Conservation (phyloP, 441 rosid species). For the Eruca vesicaria region DNA sequence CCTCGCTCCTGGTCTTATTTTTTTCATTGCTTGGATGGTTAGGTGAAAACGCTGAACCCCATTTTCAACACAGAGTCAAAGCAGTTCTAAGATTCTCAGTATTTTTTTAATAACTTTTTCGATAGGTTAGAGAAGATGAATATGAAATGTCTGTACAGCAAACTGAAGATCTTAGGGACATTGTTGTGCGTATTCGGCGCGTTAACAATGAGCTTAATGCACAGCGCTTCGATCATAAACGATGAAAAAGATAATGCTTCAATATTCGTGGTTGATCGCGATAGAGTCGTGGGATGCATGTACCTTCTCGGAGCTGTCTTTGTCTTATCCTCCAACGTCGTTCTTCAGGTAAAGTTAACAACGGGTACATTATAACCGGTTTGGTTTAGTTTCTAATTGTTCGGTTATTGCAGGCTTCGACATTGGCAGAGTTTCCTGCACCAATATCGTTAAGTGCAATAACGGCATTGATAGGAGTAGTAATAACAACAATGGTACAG, state of each 20-base stretch:
- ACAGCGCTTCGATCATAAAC: constrained; percentile 38
- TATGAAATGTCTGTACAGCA: constrained; percentile 63
- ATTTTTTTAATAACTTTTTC: no score
- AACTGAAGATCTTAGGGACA: constrained; percentile 72
- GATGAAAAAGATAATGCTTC: not conserved
- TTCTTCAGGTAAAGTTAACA: constrained; percentile 60
- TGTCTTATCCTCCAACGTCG: constrained; percentile 54
- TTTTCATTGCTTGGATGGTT: constrained; percentile 68
- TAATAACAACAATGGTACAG: constrained; percentile 49
- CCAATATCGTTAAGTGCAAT: constrained; percentile 77
- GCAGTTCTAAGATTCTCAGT: not conserved
- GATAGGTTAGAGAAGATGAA: constrained; percentile 72
- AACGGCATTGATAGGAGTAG: constrained; percentile 72
- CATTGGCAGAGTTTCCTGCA: constrained; percentile 79
- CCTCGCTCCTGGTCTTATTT: constrained; percentile 88
- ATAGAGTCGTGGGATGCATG: constrained; percentile 66
- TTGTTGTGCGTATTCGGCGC: constrained; percentile 73
- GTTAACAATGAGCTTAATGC: constrained; percentile 73
- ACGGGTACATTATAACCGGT: not conserved
- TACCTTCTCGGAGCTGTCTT: constrained; percentile 75
- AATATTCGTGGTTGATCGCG: constrained; percentile 36
- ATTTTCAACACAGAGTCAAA: not conserved
- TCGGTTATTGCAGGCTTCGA: constrained; percentile 50
- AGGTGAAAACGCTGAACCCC: constrained; percentile 35
- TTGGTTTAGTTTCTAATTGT: not conserved